phyloP scores from a whole-genome alignment of 257 asterid genomes.

The Plantago major region DNA sequence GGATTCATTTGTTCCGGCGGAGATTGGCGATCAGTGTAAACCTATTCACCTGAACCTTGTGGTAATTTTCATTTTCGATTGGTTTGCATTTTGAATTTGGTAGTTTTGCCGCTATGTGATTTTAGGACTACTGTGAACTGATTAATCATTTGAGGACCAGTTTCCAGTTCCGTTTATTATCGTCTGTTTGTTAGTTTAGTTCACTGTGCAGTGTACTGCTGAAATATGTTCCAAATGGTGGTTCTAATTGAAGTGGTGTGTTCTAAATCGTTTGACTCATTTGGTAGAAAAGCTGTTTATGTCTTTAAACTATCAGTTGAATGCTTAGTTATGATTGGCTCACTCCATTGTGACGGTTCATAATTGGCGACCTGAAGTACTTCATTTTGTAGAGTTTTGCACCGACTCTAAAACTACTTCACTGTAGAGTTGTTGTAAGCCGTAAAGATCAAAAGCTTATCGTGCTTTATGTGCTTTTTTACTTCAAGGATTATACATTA shows the following conservation, averaged over 20 bases:
- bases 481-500: not conserved
- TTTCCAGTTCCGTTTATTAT: too few species aligned
- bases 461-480: not conserved
- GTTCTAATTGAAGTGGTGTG: slow-evolving; percentile 2
- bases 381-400: not conserved
- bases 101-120: slow-evolving; percentile 6
- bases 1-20: slow-evolving; percentile 46
- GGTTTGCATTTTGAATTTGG: not conserved
- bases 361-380: not conserved
- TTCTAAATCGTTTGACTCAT: too few species aligned
- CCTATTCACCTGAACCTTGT: slow-evolving; percentile 87
- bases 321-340: too few species aligned
- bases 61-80: slow-evolving; percentile 43
- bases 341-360: not conserved
- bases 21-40: slow-evolving; percentile 57
- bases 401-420: too few species aligned
- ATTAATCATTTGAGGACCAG: too few species aligned
- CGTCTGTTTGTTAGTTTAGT: too few species aligned
- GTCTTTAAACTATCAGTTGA: too few species aligned
- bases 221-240: not conserved
- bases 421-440: not conserved
- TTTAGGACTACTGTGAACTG: not conserved
- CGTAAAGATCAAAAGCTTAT: too few species aligned
- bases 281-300: too few species aligned
- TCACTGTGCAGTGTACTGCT: too few species aligned